phyloP scores from a whole-genome alignment of 192 early-diverging fungal genomes.

The Podila horticola region DNA sequence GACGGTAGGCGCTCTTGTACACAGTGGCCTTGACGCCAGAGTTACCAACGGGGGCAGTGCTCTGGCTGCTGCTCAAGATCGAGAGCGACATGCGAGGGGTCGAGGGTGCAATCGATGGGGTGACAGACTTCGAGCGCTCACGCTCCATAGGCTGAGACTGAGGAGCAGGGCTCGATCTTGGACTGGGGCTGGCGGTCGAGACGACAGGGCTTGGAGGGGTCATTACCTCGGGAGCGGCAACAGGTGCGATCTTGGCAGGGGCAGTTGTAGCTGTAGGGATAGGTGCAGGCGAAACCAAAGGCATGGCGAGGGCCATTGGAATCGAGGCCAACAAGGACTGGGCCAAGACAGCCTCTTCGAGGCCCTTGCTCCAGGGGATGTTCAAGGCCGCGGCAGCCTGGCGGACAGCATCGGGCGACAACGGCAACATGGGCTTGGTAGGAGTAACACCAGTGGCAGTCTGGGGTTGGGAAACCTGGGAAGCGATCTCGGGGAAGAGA shows the following conservation, averaged over 20 bases:
- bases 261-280: not conserved
- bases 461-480: not conserved
- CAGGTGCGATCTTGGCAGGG: not conserved
- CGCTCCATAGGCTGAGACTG: constrained; percentile 3
- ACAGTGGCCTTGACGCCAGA: constrained; percentile 33
- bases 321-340: constrained; percentile 53
- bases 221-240: constrained; percentile 1
- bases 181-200: constrained; percentile 14
- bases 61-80: constrained; percentile 49
- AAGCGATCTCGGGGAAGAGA: constrained; percentile 36
- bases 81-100: constrained; percentile 41
- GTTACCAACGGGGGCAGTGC: constrained; percentile 15
- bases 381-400: constrained; percentile 51
- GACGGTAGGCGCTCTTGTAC: constrained; percentile 47
- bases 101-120: constrained; percentile 29
- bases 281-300: not conserved
- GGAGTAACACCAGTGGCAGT: constrained; percentile 6
- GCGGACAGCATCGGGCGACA: constrained; percentile 45
- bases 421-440: constrained; percentile 21
- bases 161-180: constrained; percentile 17
- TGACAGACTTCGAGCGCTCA: constrained; percentile 15
- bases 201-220: constrained; percentile 13
- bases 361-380: constrained; percentile 51
- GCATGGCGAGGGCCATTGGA: constrained; percentile 39
- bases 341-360: constrained; percentile 47